Evolutionary conservation across 176 grass and related monocot species (phyloP).

Genomic region (Pontederia paniculata): DNA sequence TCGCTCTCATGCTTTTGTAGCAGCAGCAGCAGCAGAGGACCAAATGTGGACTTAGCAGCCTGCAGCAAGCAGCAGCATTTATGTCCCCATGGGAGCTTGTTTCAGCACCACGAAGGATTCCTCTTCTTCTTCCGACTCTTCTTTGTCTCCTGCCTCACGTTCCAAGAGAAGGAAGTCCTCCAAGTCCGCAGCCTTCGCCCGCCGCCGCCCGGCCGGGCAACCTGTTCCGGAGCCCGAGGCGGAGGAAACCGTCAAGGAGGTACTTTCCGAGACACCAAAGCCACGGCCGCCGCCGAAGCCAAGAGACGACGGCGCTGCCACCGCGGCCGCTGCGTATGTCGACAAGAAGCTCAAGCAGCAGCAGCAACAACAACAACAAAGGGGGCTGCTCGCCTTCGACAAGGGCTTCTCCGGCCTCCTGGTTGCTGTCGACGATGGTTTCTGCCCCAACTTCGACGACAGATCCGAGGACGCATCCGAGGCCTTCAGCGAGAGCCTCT

Average conservation of each 20-base stretch:
- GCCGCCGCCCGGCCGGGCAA: constrained; percentile 20
- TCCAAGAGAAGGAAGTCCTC: too few relatives aligned
- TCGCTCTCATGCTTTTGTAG: too few relatives aligned
- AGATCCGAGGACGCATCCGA: constrained; percentile 21
- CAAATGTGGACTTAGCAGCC: too few relatives aligned
- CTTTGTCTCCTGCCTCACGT: too few relatives aligned
- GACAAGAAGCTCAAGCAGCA: neutral
- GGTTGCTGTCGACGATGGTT: neutral
- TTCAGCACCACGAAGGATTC: too few relatives aligned
- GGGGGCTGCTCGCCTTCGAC: too few relatives aligned
- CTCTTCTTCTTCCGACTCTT: too few relatives aligned
- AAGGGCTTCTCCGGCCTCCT: neutral
- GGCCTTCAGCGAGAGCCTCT: constrained; percentile 12
- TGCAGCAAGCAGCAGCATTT: too few relatives aligned
- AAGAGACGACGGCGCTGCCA: neutral
- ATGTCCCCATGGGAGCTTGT: too few relatives aligned
- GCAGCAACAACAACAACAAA: too few relatives aligned
- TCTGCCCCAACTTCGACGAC: neutral
- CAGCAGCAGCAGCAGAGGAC: too few relatives aligned
- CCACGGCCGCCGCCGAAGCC: neutral
- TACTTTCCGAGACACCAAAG: constrained; percentile 61
- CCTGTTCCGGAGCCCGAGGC: constrained; percentile 38
- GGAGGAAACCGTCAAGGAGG: constrained; percentile 94
- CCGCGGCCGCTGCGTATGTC: neutral
- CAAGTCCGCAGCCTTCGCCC: neutral